phyloP scores from a whole-genome alignment of 345 rosid species.

The Lenwebbia sp. region DNA sequence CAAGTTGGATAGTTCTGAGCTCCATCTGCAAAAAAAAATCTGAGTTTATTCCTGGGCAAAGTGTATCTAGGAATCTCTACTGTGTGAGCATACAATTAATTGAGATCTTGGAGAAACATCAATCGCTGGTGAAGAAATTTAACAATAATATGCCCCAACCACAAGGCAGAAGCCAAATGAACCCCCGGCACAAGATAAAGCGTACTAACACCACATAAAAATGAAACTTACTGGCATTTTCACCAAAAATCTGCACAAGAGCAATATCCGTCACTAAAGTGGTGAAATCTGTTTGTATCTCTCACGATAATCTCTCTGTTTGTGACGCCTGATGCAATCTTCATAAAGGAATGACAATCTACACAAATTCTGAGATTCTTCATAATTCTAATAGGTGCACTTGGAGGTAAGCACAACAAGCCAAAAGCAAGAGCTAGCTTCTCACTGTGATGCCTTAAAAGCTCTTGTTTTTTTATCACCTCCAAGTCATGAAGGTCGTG shows the following conservation, averaged over 20 bases:
- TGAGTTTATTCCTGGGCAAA: neutral
- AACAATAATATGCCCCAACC: neutral
- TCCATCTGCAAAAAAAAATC: neutral
- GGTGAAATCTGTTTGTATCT: slow-evolving; percentile 66
- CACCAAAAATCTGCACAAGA: slow-evolving; percentile 71
- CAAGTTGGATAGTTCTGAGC: neutral
- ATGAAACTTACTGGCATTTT: slow-evolving; percentile 1
- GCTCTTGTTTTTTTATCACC: slow-evolving; percentile 39
- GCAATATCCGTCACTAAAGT: slow-evolving; percentile 49
- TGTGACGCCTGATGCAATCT: slow-evolving; percentile 38
- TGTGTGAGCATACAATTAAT: neutral
- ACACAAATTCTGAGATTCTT: slow-evolving; percentile 70
- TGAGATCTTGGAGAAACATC: neutral
- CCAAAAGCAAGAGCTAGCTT: slow-evolving; percentile 58
- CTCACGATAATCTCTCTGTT: slow-evolving; percentile 49
- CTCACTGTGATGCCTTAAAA: slow-evolving; percentile 59
- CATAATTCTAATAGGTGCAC: slow-evolving; percentile 53
- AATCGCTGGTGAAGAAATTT: neutral
- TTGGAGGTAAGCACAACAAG: slow-evolving; percentile 30
- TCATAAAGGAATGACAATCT: slow-evolving; percentile 78
- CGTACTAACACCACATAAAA: neutral
- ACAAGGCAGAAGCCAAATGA: neutral
- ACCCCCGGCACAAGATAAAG: neutral
- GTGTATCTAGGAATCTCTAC: neutral
- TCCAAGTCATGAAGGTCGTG: slow-evolving; percentile 56